phyloP scores from a whole-genome alignment of 192 early-diverging fungal species.

The Bifiguratus adelaidae region DNA sequence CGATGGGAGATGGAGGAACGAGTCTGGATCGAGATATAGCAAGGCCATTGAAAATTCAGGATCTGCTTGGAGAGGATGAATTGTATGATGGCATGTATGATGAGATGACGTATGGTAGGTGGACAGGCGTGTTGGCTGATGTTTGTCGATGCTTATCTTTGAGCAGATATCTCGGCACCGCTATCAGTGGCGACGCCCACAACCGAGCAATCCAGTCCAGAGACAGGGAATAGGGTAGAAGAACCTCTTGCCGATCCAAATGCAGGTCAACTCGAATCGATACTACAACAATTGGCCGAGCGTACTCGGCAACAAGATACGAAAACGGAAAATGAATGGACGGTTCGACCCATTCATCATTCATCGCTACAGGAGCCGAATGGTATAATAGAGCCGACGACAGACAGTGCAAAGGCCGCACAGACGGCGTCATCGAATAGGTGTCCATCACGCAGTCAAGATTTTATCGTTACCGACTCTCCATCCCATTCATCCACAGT shows the following conservation, averaged over 20 bases:
- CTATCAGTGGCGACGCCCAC: not conserved
- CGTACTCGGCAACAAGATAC: no score
- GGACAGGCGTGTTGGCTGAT: not conserved
- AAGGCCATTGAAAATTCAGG: no score
- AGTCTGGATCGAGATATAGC: no score
- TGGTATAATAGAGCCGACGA: no score
- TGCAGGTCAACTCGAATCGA: not conserved
- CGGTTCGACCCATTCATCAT: no score
- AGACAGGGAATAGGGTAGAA: not conserved
- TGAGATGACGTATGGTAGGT: constrained; percentile 23
- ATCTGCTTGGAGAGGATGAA: constrained; percentile 17
- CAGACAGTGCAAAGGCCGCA: no score
- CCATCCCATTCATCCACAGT: not conserved
- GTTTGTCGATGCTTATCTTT: not conserved
- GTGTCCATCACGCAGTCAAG: not conserved
- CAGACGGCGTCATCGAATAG: no score
- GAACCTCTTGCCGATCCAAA: not conserved
- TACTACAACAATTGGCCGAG: not conserved
- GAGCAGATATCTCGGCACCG: not conserved
- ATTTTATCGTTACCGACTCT: not conserved
- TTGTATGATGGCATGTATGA: constrained; percentile 14
- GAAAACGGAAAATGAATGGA: no score
- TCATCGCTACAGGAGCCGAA: no score
- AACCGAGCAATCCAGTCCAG: no score
- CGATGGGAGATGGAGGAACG: no score